Percentiles rank a stretch among this genome's conserved stretches.
Evolutionary conservation across 2,329 filamentous ascomycete genomes (phyloP).

Genomic region (Paramyrothecium roridum): DNA sequence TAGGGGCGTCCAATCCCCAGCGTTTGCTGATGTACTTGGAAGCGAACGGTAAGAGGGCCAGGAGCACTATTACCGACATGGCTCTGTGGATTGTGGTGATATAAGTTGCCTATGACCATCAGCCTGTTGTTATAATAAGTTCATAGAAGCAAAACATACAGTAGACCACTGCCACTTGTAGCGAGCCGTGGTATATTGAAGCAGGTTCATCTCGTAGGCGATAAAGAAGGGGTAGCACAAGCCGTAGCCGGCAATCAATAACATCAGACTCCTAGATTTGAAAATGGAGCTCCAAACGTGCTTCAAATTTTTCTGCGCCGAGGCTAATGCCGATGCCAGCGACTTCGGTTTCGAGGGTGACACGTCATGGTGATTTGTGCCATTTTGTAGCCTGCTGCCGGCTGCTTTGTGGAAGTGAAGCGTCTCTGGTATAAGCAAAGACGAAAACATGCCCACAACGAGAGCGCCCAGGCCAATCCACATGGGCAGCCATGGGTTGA

Average conservation of each 20-base stretch:
- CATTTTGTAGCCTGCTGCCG: constrained; percentile 8
- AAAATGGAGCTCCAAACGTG: constrained; percentile 38
- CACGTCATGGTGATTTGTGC: constrained; percentile 5
- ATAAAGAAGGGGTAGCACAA: constrained; percentile 24
- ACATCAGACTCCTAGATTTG: constrained; percentile 31
- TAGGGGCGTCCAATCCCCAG: constrained; percentile 23
- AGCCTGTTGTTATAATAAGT: neutral
- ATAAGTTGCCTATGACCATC: constrained; percentile 31
- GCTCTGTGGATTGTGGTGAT: constrained; percentile 34
- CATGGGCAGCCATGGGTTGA: constrained; percentile 37
- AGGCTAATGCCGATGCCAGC: constrained; percentile 14
- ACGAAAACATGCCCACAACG: constrained; percentile 19
- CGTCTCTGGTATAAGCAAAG: constrained; percentile 40
- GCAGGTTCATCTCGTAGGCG: constrained; percentile 28
- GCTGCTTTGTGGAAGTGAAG: constrained; percentile 27
- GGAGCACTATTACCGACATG: constrained; percentile 32
- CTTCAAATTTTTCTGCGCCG: constrained; percentile 22
- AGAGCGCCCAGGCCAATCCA: constrained; percentile 28
- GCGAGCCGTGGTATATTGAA: constrained; percentile 52
- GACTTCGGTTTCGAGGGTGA: constrained; percentile 9
- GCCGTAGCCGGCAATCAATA: constrained; percentile 31
- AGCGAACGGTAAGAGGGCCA: constrained; percentile 31
- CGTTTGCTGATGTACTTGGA: constrained; percentile 27
- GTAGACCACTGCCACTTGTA: constrained; percentile 46
- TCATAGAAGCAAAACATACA: constrained; percentile 16